Conservation (phyloP, 1,284 basidiomycete genomes). For the Tylopilus sp. region DNA sequence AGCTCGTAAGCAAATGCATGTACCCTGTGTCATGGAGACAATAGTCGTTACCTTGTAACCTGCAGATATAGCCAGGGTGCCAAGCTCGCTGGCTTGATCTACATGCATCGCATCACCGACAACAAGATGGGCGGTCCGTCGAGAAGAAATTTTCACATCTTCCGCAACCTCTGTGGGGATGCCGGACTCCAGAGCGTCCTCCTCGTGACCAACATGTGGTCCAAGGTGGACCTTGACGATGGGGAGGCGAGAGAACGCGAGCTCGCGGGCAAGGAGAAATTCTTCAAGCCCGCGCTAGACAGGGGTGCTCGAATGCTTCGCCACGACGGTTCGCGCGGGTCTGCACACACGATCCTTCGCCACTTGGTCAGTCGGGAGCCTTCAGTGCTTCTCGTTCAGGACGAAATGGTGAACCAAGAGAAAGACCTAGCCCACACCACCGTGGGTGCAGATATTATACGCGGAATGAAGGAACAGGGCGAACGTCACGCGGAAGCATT, state of each 20-base stretch:
- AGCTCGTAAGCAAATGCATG: constrained; percentile 24
- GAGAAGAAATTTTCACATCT: constrained; percentile 45
- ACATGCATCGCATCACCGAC: constrained; percentile 51
- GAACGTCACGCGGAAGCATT: constrained; percentile 35
- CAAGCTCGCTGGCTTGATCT: constrained; percentile 48
- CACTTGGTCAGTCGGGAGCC: constrained; percentile 30
- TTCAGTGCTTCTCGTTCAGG: constrained; percentile 36
- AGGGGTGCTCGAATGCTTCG: constrained; percentile 39
- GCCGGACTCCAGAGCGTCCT: constrained; percentile 42
- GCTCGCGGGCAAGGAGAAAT: constrained; percentile 36
- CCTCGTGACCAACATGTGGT: constrained; percentile 51
- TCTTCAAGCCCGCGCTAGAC: constrained; percentile 39
- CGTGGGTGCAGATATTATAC: constrained; percentile 36
- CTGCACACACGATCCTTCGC: constrained; percentile 33
- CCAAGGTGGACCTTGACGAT: constrained; percentile 31
- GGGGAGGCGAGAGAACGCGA: constrained; percentile 36
- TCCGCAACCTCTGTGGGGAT: constrained; percentile 51
- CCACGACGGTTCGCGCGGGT: constrained; percentile 33
- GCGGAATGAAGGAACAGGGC: constrained; percentile 33
- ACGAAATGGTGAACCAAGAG: constrained; percentile 38
- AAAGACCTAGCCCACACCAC: constrained; percentile 38
- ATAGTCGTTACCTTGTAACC: neutral
- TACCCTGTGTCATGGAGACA: neutral
- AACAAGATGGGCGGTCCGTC: constrained; percentile 48
- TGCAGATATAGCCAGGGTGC: constrained; percentile 35